Evolutionary conservation across 1,284 basidiomycete genomes (phyloP).

Genomic region (Ganoderma lingzhi): DNA sequence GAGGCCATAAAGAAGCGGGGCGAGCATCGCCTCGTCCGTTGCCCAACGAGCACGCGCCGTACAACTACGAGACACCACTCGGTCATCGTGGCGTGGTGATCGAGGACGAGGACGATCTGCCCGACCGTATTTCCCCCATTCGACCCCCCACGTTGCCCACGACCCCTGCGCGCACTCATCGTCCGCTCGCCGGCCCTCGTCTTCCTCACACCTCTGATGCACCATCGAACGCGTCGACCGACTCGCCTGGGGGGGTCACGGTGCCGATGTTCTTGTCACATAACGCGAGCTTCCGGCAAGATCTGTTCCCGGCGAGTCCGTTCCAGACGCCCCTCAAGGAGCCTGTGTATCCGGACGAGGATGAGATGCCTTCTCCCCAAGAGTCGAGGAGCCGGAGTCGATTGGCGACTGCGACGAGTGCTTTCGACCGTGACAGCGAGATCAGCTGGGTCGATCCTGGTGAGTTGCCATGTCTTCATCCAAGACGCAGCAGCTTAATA

Average conservation of each 20-base stretch:
- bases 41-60: constrained; percentile 37
- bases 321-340: constrained; percentile 77
- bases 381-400: constrained; percentile 47
- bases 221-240: constrained; percentile 54
- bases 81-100: constrained; percentile 74
- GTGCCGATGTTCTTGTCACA: constrained; percentile 59
- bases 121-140: constrained; percentile 49
- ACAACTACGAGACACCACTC: constrained; percentile 47
- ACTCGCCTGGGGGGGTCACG: constrained; percentile 49
- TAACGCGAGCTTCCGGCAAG: constrained; percentile 56
- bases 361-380: constrained; percentile 66
- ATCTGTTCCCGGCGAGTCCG: constrained; percentile 71
- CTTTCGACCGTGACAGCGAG: constrained; percentile 60
- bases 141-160: constrained; percentile 43
- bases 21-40: constrained; percentile 33
- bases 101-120: constrained; percentile 70
- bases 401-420: constrained; percentile 39
- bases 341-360: constrained; percentile 61
- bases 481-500: background rate
- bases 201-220: constrained; percentile 59
- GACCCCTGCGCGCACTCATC: constrained; percentile 42
- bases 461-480: constrained; percentile 36
- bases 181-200: constrained; percentile 39
- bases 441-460: constrained; percentile 78
- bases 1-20: constrained; percentile 40